Conservation (phyloP, 768 basidiomycete species). For the Kwoniella heveanensis region DNA sequence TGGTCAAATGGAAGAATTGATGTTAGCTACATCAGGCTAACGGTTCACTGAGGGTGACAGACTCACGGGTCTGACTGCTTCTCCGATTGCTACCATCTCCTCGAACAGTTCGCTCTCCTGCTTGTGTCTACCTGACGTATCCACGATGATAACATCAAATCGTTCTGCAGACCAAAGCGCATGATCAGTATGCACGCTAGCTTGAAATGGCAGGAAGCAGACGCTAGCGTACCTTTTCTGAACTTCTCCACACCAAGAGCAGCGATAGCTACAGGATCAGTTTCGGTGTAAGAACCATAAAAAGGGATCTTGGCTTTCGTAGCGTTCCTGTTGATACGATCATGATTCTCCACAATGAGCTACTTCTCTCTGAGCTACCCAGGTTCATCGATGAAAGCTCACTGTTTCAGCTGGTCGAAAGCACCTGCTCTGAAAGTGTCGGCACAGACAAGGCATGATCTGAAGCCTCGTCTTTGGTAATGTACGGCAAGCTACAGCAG, state of each 20-base stretch:
- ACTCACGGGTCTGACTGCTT: constrained; percentile 79
- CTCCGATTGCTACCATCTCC: constrained; percentile 96
- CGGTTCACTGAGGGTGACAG: too few relatives aligned
- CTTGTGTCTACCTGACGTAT: constrained; percentile 94
- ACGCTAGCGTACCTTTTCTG: constrained; percentile 65
- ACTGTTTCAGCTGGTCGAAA: constrained; percentile 96
- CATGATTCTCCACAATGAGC: neutral
- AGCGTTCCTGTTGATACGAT: constrained; percentile 66
- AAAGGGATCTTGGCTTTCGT: constrained; percentile 98
- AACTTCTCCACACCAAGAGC: constrained; percentile 94
- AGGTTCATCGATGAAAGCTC: constrained; percentile 5
- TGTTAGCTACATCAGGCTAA: neutral
- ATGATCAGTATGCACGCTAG: neutral
- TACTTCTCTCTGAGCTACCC: neutral
- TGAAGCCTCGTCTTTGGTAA: constrained; percentile 95
- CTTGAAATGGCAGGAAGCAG: neutral
- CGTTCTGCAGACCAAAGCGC: constrained; percentile 61
- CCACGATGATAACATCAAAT: constrained; percentile 98
- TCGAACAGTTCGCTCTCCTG: constrained; percentile 95
- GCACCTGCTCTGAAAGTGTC: constrained; percentile 99
- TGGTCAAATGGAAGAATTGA: constrained; percentile 16
- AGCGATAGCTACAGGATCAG: constrained; percentile 93
- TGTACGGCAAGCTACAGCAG: constrained; percentile 78
- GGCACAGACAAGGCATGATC: constrained; percentile 95
- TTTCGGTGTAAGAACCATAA: constrained; percentile 98